Base-by-base conservation (phyloP, 2,329 filamentous ascomycete species). In the Stachybotrys echinatus region DNA sequence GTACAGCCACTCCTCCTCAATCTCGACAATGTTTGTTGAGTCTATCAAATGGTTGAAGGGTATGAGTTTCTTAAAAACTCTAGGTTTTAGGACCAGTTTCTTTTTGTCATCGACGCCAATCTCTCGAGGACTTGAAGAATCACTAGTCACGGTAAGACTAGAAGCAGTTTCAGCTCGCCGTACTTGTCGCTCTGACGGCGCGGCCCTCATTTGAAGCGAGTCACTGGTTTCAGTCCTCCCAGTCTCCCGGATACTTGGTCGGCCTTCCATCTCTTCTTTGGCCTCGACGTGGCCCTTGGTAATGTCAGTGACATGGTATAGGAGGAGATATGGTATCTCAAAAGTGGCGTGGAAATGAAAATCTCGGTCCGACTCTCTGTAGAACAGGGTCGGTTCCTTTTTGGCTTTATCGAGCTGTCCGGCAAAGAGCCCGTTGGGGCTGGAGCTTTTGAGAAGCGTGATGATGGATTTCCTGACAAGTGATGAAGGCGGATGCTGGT, bases 1-100 rank as follows among this genome's bases (percentile, higher is more conserved):
- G 31, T 47, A 47, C 19, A 47, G 45, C 45, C 45, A 47, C 17
- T 47, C 45, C 22, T 47, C 45, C 19, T 40, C 45, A 6, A 38
- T 42, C 39, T 42, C 39, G 18, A 18, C 5, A 20, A 47, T 39
- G n/a, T 22, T 20, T 23, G 19, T 47, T 12, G 10, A 21, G 22
- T 47, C 34, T 4, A 40, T 37, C 5, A 39, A 21, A 5, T 47
- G 18, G n/a, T 47, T 47, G n/a, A 21, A 39, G n/a, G 45, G 45
- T n/a, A 17, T 12, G 12, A 17, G 14, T 34, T 47, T 39, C 5
- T 37, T 38, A 18, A 38, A 17, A 8, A 18, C 39, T 20, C 39
- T 39, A 21, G 23, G 27, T 22, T 23, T 47, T 5, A 14, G 19
- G 20, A 17, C 19, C 8, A 8, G 39, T 39, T 22, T 23, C 19